Evolutionary conservation across 345 rosid species (phyloP), one percentile per base, ranked within the genome.

Genomic region (Eucalyptus pauciflora): DNA sequence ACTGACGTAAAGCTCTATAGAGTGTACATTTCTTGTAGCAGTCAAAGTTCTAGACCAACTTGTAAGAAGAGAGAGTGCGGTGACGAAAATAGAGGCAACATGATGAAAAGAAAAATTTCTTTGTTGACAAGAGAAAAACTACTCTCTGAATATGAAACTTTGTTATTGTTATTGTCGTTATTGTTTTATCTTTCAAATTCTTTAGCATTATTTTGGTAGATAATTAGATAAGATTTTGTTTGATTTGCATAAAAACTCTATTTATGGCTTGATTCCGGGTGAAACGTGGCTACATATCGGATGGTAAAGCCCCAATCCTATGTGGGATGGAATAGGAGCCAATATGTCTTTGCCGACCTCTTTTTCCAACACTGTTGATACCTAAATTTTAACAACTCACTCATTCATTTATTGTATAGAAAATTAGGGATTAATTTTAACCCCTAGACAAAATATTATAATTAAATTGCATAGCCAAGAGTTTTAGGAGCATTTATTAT

Each of bases 371-470:
- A 20, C 0, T 24, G 6, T 56, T 56, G 13, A 56, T 10, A 24
- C 6, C 0, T 56, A 10, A 56, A 56, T 56, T 56, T 24, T 0
- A 7, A 56, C 27, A 24, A 56, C 2, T 25, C 1, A 56, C 0
- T 56, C 12, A 24, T 56, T 10, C 6, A 56, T 56, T 56, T 22
- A 24, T 56, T 56, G 29, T 24, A 24, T 10, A 56, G 5, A 56
- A 56, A 56, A 56, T 56, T 24, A 56, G 0, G 11, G 2, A 56
- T 56, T 4, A 24, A 56, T 56, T 56, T 24, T 56, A 56, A 56
- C 3, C 62, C 0, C 1, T 56, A 4, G 6, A 56, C 13, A 10
- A 56, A 56, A 9, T 56, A 56, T 56, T 22, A 2, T 0, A 56
- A 56, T 24, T 56, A 56, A 56, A 56, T 56, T 56, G 1, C 29